A percentile compares a stretch with the other conserved stretches of the same genome.
These are phyloP conservation scores for Termitomyces sp. DNA, from an alignment of 1,284 basidiomycete genomes.

Conservation along the genomic window DNA sequence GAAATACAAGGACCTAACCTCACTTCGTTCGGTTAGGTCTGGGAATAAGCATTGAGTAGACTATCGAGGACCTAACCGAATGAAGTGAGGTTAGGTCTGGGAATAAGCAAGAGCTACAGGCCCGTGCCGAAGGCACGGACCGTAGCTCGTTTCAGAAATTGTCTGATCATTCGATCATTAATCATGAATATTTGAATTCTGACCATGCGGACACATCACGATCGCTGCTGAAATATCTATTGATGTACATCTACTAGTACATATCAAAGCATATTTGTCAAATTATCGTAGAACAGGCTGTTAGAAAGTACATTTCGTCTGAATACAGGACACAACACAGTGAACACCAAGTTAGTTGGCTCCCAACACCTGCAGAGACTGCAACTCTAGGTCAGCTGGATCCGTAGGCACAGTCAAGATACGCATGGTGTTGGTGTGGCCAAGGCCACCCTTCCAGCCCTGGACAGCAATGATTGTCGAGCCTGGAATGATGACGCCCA, in stretches of 20 bases:
- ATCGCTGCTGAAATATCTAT: not conserved
- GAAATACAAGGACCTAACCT: too few relatives aligned
- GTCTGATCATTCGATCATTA: constrained; percentile 2
- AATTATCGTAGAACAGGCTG: constrained; percentile 1
- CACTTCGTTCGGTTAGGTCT: too few relatives aligned
- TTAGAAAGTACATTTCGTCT: constrained; percentile 6
- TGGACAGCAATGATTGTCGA: constrained; percentile 93
- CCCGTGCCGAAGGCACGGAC: too few relatives aligned
- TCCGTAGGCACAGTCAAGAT: constrained; percentile 84
- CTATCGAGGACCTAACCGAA: too few relatives aligned
- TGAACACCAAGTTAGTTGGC: constrained; percentile 13
- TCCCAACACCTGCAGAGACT: constrained; percentile 47
- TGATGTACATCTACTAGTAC: constrained; percentile 2
- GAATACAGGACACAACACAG: not conserved
- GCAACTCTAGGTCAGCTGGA: constrained; percentile 74
- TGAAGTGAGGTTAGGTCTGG: too few relatives aligned
- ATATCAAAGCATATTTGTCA: not conserved
- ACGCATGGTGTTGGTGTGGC: constrained; percentile 85
- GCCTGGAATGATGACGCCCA: constrained; percentile 89
- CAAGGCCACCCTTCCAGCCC: constrained; percentile 97
- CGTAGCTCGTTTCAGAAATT: not conserved
- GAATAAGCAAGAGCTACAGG: too few relatives aligned
- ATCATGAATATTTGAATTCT: not conserved
- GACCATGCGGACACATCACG: not conserved
- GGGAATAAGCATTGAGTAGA: too few relatives aligned